Evolutionary conservation across 139 green algal genomes (phyloP).

Genomic region (Micromonas pusilla): DNA sequence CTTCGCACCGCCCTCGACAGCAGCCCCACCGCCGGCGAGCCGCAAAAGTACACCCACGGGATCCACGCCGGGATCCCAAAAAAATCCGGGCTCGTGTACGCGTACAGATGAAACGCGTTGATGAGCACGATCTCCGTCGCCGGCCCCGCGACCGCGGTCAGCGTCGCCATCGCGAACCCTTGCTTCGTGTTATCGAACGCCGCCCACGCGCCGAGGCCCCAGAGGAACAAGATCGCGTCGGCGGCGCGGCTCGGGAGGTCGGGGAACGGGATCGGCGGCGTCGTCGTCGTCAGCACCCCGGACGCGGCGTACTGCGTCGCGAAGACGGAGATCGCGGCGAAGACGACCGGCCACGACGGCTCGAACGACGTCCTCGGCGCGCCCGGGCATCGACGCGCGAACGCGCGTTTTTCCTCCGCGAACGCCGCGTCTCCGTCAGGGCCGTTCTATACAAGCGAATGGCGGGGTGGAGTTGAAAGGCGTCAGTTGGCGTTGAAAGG

Average conservation of each 20-base stretch:
- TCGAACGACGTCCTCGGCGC: not conserved
- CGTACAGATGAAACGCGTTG: conserved; percentile 29
- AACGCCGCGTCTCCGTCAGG: too few relatives aligned
- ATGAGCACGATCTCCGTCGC: conserved; percentile 33
- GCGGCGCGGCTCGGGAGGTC: not conserved
- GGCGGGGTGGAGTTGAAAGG: too few relatives aligned
- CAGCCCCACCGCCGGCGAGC: conserved; percentile 31
- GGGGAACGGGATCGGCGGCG: not conserved
- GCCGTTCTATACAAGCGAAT: too few relatives aligned
- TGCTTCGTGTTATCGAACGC: conserved; percentile 21
- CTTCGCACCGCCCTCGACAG: not conserved
- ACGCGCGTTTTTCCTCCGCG: not conserved
- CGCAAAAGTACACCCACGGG: conserved; percentile 35
- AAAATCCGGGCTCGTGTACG: conserved; percentile 29
- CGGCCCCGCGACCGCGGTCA: conserved; percentile 26
- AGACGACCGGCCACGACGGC: not conserved
- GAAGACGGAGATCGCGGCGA: not conserved
- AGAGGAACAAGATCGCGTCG: not conserved
- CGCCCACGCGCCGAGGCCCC: not conserved
- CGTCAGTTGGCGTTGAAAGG: too few relatives aligned
- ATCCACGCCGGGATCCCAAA: conserved; percentile 35
- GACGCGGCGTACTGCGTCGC: conserved; percentile 6
- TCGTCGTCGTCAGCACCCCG: not conserved
- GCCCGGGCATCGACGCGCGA: not conserved
- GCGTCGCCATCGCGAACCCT: conserved; percentile 24